These are phyloP conservation scores for Fagopyrum tataricum DNA, from an alignment of 148 eudicot species.

Conservation along the genomic window DNA sequence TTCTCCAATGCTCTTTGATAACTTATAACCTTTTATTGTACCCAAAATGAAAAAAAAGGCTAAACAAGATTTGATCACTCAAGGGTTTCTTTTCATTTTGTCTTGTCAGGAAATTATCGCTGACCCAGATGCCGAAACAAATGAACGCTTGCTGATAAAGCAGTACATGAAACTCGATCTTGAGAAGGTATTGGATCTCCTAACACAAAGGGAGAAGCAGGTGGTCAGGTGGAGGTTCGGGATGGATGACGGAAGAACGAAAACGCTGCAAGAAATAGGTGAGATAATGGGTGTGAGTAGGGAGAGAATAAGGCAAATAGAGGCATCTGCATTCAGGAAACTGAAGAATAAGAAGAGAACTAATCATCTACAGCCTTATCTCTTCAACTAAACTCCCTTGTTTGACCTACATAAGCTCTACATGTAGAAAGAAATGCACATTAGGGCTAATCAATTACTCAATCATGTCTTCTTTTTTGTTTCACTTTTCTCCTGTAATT, in stretches of 20 bases:
- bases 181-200: constrained; percentile 61
- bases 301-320: constrained; percentile 92
- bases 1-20: background rate
- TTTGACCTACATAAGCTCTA: constrained; percentile 6
- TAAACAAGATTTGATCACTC: background rate
- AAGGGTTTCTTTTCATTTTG: constrained; percentile 11
- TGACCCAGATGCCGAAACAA: constrained; percentile 59
- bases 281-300: constrained; percentile 83
- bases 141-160: constrained; percentile 56
- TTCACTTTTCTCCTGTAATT: background rate
- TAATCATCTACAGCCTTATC: constrained; percentile 54
- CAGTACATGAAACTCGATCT: constrained; percentile 69
- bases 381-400: constrained; percentile 19
- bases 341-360: constrained; percentile 69
- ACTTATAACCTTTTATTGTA: background rate
- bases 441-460: constrained; percentile 9
- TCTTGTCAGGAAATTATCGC: constrained; percentile 45
- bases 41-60: background rate
- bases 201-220: constrained; percentile 56
- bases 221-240: constrained; percentile 82
- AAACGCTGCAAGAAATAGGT: constrained; percentile 91
- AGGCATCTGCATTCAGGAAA: constrained; percentile 72
- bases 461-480: background rate
- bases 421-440: constrained; percentile 9
- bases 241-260: constrained; percentile 69